Percentiles rank a stretch among this genome's conserved stretches.
phyloP scores from a whole-genome alignment of 2,329 filamentous ascomycete genomes.

The Verticillium nubilum region DNA sequence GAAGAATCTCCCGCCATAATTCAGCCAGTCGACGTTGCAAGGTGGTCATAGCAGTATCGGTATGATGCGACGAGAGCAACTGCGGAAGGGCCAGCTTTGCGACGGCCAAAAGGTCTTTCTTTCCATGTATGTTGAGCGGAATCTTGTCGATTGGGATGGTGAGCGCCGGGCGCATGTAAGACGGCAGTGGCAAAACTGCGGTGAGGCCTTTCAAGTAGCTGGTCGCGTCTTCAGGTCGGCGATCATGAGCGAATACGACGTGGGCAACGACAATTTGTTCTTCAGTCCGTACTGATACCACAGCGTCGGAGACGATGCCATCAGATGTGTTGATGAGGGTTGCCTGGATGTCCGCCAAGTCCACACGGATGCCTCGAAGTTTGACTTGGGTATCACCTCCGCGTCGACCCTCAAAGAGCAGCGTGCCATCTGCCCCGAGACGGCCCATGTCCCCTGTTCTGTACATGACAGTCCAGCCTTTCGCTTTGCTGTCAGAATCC shows the following conservation, averaged over 20 bases:
- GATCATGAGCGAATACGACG: constrained; percentile 15
- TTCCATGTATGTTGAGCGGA: constrained; percentile 22
- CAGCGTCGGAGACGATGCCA: constrained; percentile 13
- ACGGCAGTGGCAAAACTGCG: constrained; percentile 18
- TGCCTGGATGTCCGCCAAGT: constrained; percentile 34
- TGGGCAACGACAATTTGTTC: constrained; percentile 19
- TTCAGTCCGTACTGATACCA: constrained; percentile 16
- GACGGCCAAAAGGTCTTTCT: constrained; percentile 25
- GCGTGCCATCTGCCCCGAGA: constrained; percentile 11
- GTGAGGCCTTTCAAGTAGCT: constrained; percentile 11
- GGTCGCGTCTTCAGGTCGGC: constrained; percentile 5
- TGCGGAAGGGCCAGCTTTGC: constrained; percentile 16
- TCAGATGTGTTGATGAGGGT: constrained; percentile 14
- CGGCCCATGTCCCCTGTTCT: constrained; percentile 34
- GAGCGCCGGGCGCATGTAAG: constrained; percentile 27
- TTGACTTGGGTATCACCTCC: constrained; percentile 39
- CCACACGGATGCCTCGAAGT: constrained; percentile 36
- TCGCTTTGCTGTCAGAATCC: constrained; percentile 4
- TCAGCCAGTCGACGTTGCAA: constrained; percentile 4
- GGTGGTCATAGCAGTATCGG: too few relatives aligned
- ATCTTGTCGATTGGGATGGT: constrained; percentile 19
- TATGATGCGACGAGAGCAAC: not conserved
- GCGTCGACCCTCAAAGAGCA: constrained; percentile 30
- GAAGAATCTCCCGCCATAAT: constrained; percentile 15
- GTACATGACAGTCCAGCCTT: constrained; percentile 22